A percentile compares a stretch with the other conserved stretches of the same genome.
phyloP scores from a whole-genome alignment of 1,284 basidiomycete species.

The Rhodotorula sp. region DNA sequence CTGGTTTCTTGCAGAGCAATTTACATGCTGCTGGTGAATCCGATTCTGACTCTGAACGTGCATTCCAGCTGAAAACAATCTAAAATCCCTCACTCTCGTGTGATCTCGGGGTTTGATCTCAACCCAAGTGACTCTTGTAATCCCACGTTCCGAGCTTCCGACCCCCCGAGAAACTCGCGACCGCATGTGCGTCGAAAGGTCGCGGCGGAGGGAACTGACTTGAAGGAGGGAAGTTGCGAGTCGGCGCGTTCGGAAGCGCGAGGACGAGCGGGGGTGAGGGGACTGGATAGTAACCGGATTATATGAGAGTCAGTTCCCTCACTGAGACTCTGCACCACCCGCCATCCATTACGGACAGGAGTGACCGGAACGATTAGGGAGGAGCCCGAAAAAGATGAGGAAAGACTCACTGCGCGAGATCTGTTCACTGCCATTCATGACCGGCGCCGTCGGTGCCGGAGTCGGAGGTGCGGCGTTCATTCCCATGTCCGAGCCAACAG shows the following conservation, averaged over 20 bases:
- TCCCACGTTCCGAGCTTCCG: conserved; percentile 31
- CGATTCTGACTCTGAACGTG: too few relatives aligned
- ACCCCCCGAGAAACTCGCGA: conserved; percentile 5
- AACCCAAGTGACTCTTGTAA: conserved; percentile 31
- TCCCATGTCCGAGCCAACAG: not conserved
- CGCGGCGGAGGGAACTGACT: conserved; percentile 35
- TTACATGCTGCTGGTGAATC: too few relatives aligned
- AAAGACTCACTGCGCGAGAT: conserved; percentile 19
- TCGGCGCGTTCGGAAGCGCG: conserved; percentile 37
- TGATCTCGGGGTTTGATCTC: not conserved
- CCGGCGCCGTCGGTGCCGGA: not conserved
- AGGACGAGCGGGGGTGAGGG: conserved; percentile 28
- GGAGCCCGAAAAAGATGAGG: not conserved
- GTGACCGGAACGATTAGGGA: not conserved
- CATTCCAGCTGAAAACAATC: too few relatives aligned
- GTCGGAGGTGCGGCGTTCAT: not conserved
- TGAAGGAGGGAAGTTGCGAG: conserved; percentile 31
- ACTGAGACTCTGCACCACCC: too few relatives aligned
- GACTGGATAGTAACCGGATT: not conserved
- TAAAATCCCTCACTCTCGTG: not conserved
- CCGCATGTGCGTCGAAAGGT: conserved; percentile 26
- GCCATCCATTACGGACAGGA: not conserved
- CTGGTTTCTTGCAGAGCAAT: too few relatives aligned
- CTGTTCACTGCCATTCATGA: not conserved
- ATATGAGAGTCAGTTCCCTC: not conserved